Evolutionary conservation across 441 rosid species (phyloP).

Genomic region (Gossypium laxum): DNA sequence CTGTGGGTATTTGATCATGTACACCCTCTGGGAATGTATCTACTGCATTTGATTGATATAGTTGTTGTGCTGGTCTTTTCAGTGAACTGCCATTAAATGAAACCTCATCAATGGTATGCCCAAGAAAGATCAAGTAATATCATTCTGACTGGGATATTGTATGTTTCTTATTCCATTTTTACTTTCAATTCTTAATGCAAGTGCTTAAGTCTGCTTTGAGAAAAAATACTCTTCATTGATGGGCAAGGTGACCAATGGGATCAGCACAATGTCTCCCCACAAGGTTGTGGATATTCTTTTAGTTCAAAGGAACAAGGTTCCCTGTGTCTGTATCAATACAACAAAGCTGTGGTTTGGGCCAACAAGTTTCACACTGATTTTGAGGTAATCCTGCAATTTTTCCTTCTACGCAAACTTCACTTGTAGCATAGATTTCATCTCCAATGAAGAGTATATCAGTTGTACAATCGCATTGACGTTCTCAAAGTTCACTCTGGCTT

Average conservation of each 20-base stretch:
- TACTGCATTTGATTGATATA: not conserved
- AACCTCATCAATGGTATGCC: not conserved
- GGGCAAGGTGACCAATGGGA: not conserved
- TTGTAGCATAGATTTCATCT: not conserved
- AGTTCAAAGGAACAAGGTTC: not conserved
- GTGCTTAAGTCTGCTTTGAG: not conserved
- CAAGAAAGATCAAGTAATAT: not conserved
- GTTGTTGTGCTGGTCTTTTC: not conserved
- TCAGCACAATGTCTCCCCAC: not conserved
- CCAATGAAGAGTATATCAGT: not conserved
- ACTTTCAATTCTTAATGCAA: not conserved
- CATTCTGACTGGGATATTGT: not conserved
- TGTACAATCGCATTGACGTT: not conserved
- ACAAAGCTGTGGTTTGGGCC: not conserved
- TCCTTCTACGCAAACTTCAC: not conserved
- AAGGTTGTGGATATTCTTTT: not conserved
- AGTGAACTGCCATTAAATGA: not conserved
- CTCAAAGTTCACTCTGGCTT: not conserved
- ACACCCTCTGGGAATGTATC: not conserved
- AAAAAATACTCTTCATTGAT: not conserved
- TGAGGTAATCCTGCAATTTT: not conserved
- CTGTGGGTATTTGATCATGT: not conserved
- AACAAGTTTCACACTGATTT: not conserved
- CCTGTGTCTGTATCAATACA: not conserved
- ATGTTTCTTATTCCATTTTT: not conserved